Conservation (phyloP, 495 filamentous ascomycete genomes). For the Tuber microsphaerosporum region DNA sequence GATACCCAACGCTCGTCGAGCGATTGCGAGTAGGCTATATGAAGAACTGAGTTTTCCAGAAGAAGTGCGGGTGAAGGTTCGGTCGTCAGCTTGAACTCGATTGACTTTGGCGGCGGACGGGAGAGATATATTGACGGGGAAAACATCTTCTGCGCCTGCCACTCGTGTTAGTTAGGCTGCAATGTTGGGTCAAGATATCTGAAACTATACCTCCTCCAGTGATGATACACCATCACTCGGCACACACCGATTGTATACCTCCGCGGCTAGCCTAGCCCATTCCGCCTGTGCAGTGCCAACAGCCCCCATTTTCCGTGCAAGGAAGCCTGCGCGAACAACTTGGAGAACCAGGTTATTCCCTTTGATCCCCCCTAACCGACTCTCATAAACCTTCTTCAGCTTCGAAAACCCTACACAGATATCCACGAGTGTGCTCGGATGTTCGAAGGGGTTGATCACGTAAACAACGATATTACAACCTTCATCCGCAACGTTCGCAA, state of each 20-base stretch:
- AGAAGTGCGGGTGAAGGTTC: constrained; percentile 64
- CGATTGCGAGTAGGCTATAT: constrained; percentile 78
- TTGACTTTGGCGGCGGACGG: constrained; percentile 58
- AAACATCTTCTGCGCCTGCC: constrained; percentile 41
- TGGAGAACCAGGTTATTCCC: constrained; percentile 73
- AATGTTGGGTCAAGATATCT: constrained; percentile 4
- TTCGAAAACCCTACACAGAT: constrained; percentile 71
- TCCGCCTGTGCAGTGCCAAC: constrained; percentile 61
- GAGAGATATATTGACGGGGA: constrained; percentile 72
- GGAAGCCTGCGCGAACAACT: constrained; percentile 64
- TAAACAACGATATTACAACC: constrained; percentile 75
- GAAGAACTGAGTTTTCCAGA: constrained; percentile 75
- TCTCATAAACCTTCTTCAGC: constrained; percentile 63
- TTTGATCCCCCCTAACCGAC: constrained; percentile 50
- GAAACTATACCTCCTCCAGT: constrained; percentile 40
- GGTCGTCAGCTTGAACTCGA: constrained; percentile 69
- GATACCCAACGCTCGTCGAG: constrained; percentile 79
- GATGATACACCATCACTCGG: constrained; percentile 50
- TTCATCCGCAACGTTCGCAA: constrained; percentile 47
- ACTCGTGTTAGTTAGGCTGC: not conserved
- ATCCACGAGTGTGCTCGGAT: constrained; percentile 59
- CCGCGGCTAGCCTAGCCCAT: constrained; percentile 63
- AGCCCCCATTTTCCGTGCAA: constrained; percentile 60
- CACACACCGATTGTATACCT: constrained; percentile 80
- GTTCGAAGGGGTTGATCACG: constrained; percentile 68